Conservation (phyloP, 2,329 filamentous ascomycete species). For the Verticillium dahliae region DNA sequence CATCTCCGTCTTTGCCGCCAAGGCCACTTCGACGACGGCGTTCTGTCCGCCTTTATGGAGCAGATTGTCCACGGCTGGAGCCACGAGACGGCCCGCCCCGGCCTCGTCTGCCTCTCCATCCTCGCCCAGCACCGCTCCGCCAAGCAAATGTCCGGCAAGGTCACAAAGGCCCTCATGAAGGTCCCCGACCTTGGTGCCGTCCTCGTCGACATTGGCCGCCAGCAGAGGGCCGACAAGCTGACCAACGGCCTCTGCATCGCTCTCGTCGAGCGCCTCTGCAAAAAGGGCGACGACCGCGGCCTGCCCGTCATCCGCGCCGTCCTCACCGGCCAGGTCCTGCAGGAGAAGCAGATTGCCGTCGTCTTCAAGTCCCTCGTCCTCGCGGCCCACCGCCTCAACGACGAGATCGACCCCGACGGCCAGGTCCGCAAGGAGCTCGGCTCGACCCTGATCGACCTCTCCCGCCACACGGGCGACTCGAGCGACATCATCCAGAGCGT, state of each 20-base stretch:
- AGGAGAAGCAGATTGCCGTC: slow-evolving; percentile 55
- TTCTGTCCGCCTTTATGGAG: slow-evolving; percentile 85
- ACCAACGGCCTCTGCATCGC: slow-evolving; percentile 66
- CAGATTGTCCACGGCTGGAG: slow-evolving; percentile 75
- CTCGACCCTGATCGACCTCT: slow-evolving; percentile 59
- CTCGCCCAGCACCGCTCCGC: slow-evolving; percentile 73
- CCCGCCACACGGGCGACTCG: slow-evolving; percentile 49
- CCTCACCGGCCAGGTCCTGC: slow-evolving; percentile 52
- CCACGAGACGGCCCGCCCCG: slow-evolving; percentile 63
- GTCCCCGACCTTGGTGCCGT: slow-evolving; percentile 52
- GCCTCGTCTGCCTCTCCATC: slow-evolving; percentile 72
- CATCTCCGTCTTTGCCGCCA: slow-evolving; percentile 75
- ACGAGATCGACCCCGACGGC: slow-evolving; percentile 46
- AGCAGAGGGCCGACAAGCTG: slow-evolving; percentile 64
- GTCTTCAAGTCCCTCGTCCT: slow-evolving; percentile 60
- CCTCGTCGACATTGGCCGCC: slow-evolving; percentile 54
- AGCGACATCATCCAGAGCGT: slow-evolving; percentile 61
- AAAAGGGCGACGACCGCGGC: slow-evolving; percentile 50
- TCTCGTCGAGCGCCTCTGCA: slow-evolving; percentile 53
- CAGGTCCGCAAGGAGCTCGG: slow-evolving; percentile 58
- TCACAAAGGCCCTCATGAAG: slow-evolving; percentile 63
- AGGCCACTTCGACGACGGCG: slow-evolving; percentile 70
- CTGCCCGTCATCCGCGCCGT: slow-evolving; percentile 56
- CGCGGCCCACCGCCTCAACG: slow-evolving; percentile 50
- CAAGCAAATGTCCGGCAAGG: slow-evolving; percentile 60